phyloP scores from a whole-genome alignment of 2,329 filamentous ascomycete genomes.

The Atkinsonella texensis region DNA sequence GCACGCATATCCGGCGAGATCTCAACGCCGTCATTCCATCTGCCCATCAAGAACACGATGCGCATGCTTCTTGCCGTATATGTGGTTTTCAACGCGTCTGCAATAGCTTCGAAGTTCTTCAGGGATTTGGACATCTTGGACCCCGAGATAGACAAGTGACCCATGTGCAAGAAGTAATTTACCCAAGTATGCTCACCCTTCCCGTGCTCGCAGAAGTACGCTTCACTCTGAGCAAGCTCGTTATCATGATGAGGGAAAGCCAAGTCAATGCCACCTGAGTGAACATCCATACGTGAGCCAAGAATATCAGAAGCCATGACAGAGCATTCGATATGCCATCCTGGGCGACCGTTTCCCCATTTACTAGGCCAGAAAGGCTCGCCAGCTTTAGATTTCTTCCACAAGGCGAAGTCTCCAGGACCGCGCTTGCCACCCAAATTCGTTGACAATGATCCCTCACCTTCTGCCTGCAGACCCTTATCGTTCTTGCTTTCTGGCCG shows the following conservation, averaged over 20 bases:
- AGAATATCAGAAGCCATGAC: slow-evolving; percentile 90
- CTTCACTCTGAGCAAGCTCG: slow-evolving; percentile 80
- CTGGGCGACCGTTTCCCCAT: slow-evolving; percentile 80
- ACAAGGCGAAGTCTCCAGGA: slow-evolving; percentile 78
- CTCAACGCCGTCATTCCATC: slow-evolving; percentile 85
- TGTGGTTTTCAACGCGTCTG: slow-evolving; percentile 57
- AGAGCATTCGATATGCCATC: slow-evolving; percentile 96
- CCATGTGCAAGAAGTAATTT: slow-evolving; percentile 94
- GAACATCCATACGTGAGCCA: slow-evolving; percentile 77
- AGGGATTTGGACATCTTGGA: slow-evolving; percentile 94
- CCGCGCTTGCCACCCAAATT: slow-evolving; percentile 55
- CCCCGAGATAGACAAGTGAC: slow-evolving; percentile 72
- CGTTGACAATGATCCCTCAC: slow-evolving; percentile 69
- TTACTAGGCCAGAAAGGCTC: slow-evolving; percentile 83
- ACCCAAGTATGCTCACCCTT: slow-evolving; percentile 64
- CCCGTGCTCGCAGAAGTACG: slow-evolving; percentile 53
- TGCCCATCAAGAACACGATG: slow-evolving; percentile 76
- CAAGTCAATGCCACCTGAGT: slow-evolving; percentile 85
- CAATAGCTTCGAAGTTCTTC: slow-evolving; percentile 93
- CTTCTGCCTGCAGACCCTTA: slow-evolving; percentile 72
- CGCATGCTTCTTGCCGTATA: slow-evolving; percentile 73
- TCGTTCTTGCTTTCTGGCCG: slow-evolving; percentile 79
- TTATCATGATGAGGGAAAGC: slow-evolving; percentile 91
- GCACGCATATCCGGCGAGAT: slow-evolving; percentile 74
- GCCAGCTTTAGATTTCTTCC: slow-evolving; percentile 85